These are phyloP conservation scores for Fraxinus angustifolia DNA, from an alignment of 305 asterid species.

Conservation along the genomic window DNA sequence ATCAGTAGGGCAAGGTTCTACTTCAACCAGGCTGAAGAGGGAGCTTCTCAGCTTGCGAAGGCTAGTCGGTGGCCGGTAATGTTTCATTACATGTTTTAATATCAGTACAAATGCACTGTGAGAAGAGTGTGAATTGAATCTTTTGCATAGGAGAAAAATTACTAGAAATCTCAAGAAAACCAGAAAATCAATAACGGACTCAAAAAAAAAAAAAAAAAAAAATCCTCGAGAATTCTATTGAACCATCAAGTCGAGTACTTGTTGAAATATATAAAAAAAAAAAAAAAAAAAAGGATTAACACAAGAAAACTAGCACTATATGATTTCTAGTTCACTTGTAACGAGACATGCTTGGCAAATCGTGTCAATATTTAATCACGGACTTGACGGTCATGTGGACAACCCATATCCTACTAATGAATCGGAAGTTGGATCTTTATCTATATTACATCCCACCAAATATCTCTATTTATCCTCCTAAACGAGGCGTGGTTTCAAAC, in stretches of 20 bases:
- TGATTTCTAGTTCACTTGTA: neutral
- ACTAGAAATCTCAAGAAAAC: neutral
- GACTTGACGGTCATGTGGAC: neutral
- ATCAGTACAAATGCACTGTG: neutral
- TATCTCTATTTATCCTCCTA: neutral
- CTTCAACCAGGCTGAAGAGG: conserved; percentile 64
- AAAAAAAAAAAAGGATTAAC: neutral
- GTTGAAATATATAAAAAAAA: too few species aligned
- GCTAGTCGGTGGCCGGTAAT: conserved; percentile 90
- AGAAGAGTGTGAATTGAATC: neutral
- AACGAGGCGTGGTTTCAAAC: neutral
- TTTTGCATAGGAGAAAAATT: neutral
- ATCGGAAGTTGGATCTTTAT: neutral
- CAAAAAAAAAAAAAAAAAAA: too few species aligned
- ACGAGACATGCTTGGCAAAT: too few species aligned
- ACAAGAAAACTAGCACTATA: too few species aligned
- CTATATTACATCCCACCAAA: neutral
- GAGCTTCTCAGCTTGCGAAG: conserved; percentile 69
- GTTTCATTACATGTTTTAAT: neutral
- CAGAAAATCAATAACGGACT: neutral
- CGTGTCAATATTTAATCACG: neutral
- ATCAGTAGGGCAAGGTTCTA: conserved; percentile 69
- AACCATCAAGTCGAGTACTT: too few species aligned
- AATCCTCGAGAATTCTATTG: too few species aligned
- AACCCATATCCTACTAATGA: neutral